phyloP scores from a whole-genome alignment of 2,329 filamentous ascomycete genomes.

The Verticillium longisporum region DNA sequence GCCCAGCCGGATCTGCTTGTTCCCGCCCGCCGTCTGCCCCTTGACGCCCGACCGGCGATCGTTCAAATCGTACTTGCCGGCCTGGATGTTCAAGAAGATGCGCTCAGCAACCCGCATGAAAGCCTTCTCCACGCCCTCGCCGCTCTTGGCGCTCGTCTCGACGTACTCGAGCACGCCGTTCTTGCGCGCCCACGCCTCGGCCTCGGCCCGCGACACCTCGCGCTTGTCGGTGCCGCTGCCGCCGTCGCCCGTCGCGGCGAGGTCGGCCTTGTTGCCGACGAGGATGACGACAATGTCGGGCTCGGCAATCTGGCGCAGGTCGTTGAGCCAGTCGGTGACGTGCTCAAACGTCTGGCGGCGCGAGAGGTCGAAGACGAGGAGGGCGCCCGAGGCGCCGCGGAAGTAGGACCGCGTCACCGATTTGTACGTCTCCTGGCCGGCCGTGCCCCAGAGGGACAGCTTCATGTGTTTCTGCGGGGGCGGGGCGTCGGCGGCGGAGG shows the following conservation, averaged over 20 bases:
- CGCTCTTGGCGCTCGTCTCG: constrained; percentile 93
- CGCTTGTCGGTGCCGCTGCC: constrained; percentile 49
- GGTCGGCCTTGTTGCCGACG: constrained; percentile 91
- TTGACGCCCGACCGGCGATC: constrained; percentile 91
- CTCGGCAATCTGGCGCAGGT: constrained; percentile 90
- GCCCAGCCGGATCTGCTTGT: constrained; percentile 38
- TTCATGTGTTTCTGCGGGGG: constrained; percentile 74
- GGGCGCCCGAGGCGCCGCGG: constrained; percentile 62
- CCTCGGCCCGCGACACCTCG: constrained; percentile 76
- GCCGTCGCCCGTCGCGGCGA: constrained; percentile 41
- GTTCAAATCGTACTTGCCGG: constrained; percentile 89
- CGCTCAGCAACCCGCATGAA: constrained; percentile 91
- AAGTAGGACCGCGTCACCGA: constrained; percentile 93
- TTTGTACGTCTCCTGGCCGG: constrained; percentile 96
- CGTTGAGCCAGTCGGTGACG: constrained; percentile 88
- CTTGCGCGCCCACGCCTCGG: constrained; percentile 77
- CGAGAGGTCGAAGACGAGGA: constrained; percentile 93
- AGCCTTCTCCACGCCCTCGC: constrained; percentile 86
- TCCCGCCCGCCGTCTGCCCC: constrained; percentile 48
- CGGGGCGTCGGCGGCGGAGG: constrained; percentile 16
- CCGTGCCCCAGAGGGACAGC: constrained; percentile 89
- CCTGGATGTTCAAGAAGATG: constrained; percentile 96
- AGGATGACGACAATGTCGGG: constrained; percentile 91
- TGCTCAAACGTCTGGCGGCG: constrained; percentile 78
- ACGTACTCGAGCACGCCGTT: constrained; percentile 92